phyloP scores from a whole-genome alignment of 2,329 filamentous ascomycete species.

The Penicillium sp. region DNA sequence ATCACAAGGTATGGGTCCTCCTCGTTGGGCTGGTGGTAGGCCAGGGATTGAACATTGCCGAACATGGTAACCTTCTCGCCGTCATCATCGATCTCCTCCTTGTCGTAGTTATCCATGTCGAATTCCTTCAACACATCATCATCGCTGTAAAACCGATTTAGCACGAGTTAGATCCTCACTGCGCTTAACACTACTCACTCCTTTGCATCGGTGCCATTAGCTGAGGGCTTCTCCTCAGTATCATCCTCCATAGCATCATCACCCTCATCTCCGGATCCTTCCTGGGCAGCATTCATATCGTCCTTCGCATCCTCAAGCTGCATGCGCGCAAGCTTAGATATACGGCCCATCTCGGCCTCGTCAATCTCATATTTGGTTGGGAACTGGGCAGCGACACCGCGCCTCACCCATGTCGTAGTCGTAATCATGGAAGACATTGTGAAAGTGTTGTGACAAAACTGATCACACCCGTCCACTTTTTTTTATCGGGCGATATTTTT shows the following conservation, averaged over 20 bases:
- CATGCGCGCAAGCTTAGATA: conserved; percentile 70
- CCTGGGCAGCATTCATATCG: conserved; percentile 72
- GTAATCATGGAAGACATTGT: conserved; percentile 68
- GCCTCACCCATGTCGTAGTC: conserved; percentile 71
- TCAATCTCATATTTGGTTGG: conserved; percentile 73
- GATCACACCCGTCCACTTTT: conserved; percentile 25
- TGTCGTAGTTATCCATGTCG: conserved; percentile 93
- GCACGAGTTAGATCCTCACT: neutral
- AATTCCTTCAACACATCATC: conserved; percentile 96
- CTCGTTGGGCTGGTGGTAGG: conserved; percentile 91
- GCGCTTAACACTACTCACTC: conserved; percentile 19
- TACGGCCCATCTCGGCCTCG: conserved; percentile 72
- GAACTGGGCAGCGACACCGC: conserved; percentile 73
- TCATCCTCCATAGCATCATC: conserved; percentile 28
- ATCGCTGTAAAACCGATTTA: conserved; percentile 43
- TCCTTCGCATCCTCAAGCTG: conserved; percentile 91
- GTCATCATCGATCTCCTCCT: conserved; percentile 68
- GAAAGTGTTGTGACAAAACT: conserved; percentile 15
- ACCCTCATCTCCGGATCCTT: conserved; percentile 41
- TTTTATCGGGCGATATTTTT: conserved; percentile 31
- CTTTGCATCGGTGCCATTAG: conserved; percentile 20
- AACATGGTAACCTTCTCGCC: conserved; percentile 84
- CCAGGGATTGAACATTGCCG: conserved; percentile 87
- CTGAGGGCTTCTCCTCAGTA: conserved; percentile 23
- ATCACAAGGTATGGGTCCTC: conserved; percentile 97